Percentiles rank a stretch among this genome's conserved stretches.
Evolutionary conservation across 2,329 filamentous ascomycete species (phyloP).

Genomic region (Bipolaris cookei): DNA sequence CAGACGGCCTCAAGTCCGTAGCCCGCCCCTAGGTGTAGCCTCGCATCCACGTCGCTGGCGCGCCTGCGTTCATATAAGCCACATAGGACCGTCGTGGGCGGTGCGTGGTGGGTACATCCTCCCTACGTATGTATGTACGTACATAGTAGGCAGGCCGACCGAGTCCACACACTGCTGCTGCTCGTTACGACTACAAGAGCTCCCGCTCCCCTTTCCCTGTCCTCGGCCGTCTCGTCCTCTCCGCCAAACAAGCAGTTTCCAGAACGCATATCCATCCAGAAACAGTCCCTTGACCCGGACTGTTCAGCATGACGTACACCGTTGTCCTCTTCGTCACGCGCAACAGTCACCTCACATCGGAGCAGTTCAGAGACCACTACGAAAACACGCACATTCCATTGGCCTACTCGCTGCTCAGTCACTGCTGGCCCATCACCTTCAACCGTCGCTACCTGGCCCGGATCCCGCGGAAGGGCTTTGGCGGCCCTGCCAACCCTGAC

Average conservation of each 20-base stretch:
- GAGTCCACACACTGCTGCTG: neutral
- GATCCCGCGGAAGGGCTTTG: constrained; percentile 34
- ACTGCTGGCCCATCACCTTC: constrained; percentile 29
- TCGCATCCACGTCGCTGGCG: no score
- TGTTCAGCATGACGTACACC: constrained; percentile 31
- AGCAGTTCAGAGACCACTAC: constrained; percentile 38
- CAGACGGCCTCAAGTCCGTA: constrained; percentile 11
- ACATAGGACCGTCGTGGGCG: no score
- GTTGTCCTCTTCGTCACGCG: constrained; percentile 37
- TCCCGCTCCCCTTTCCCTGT: no score
- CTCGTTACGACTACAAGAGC: neutral
- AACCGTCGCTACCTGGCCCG: constrained; percentile 39
- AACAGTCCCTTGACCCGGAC: no score
- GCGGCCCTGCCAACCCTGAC: constrained; percentile 32
- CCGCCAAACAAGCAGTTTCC: neutral
- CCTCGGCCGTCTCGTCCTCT: neutral
- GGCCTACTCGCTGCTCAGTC: constrained; percentile 24
- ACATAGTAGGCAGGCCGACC: no score
- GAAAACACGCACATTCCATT: constrained; percentile 39
- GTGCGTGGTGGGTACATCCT: no score
- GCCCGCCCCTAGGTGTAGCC: constrained; percentile 9
- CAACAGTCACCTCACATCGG: constrained; percentile 26
- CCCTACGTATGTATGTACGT: no score
- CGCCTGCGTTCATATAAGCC: no score
- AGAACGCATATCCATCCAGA: neutral